Percentiles rank a stretch among this genome's conserved stretches.
Conservation (phyloP, 805 yeast species). For the Cyberlindnera subsufficiens region DNA sequence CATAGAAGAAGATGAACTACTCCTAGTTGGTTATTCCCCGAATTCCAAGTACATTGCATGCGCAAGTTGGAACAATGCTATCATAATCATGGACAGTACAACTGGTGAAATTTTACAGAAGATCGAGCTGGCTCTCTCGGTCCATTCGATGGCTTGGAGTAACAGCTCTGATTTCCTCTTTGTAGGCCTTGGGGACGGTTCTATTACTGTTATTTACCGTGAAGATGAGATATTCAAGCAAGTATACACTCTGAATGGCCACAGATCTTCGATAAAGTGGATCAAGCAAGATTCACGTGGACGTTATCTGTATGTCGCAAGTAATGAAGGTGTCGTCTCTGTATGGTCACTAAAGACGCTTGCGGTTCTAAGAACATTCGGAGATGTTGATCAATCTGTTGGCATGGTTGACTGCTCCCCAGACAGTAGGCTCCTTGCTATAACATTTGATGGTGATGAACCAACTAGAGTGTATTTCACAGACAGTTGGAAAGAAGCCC, state of each 20-base stretch:
- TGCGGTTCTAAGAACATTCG: constrained; percentile 31
- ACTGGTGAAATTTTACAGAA: constrained; percentile 26
- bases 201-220: constrained; percentile 20
- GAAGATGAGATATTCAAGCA: constrained; percentile 3
- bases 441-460: constrained; percentile 37
- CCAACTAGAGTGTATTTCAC: constrained; percentile 35
- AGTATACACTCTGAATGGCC: constrained; percentile 31
- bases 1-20: constrained; percentile 23
- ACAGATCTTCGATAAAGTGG: constrained; percentile 42
- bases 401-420: constrained; percentile 32
- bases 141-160: constrained; percentile 27
- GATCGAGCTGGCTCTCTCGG: constrained; percentile 21
- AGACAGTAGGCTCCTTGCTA: constrained; percentile 42
- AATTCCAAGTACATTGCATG: constrained; percentile 43
- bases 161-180: constrained; percentile 32
- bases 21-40: constrained; percentile 20
- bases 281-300: constrained; percentile 50
- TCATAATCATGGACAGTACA: constrained; percentile 31
- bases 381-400: constrained; percentile 37
- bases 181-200: constrained; percentile 45
- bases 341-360: constrained; percentile 41
- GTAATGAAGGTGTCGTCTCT: constrained; percentile 51
- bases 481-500: constrained; percentile 19
- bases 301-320: constrained; percentile 42
- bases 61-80: constrained; percentile 32